phyloP scores from a whole-genome alignment of 169 alveolate genomes.

The Eimeria tenella region DNA sequence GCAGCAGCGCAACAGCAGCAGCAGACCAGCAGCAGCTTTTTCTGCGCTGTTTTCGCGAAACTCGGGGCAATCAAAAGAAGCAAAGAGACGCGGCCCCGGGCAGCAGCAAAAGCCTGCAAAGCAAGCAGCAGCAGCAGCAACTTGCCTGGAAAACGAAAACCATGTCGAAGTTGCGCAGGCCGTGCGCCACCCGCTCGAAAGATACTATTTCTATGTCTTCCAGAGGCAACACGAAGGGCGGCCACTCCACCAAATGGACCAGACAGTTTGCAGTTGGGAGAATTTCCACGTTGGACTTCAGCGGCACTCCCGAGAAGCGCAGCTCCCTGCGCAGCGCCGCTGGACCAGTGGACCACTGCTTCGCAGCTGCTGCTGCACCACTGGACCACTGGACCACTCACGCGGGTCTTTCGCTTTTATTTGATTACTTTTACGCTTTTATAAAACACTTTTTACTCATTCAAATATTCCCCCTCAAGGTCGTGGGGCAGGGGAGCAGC shows the following conservation, averaged over 20 bases:
- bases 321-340: slow-evolving; percentile 87
- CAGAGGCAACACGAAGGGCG: slow-evolving; percentile 96
- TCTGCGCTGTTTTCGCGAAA: neutral
- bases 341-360: no score
- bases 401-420: no score
- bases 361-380: no score
- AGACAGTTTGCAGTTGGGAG: slow-evolving; percentile 97
- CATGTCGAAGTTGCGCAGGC: slow-evolving; percentile 97
- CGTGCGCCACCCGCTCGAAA: slow-evolving; percentile 97
- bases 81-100: no score
- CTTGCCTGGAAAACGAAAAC: slow-evolving; percentile 93
- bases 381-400: no score
- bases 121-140: neutral
- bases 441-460: no score
- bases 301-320: slow-evolving; percentile 97
- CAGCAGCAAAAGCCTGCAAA: no score
- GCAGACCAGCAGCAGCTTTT: neutral
- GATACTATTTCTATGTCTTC: slow-evolving; percentile 97
- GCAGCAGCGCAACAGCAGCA: neutral
- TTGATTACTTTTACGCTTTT: no score
- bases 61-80: no score
- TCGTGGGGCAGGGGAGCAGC: no score
- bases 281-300: slow-evolving; percentile 95
- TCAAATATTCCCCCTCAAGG: no score
- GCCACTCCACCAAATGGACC: slow-evolving; percentile 96